Percentiles rank a stretch among this genome's conserved stretches.
Evolutionary conservation across 495 filamentous ascomycete species (phyloP).

Genomic region (Neurospora hispaniola): DNA sequence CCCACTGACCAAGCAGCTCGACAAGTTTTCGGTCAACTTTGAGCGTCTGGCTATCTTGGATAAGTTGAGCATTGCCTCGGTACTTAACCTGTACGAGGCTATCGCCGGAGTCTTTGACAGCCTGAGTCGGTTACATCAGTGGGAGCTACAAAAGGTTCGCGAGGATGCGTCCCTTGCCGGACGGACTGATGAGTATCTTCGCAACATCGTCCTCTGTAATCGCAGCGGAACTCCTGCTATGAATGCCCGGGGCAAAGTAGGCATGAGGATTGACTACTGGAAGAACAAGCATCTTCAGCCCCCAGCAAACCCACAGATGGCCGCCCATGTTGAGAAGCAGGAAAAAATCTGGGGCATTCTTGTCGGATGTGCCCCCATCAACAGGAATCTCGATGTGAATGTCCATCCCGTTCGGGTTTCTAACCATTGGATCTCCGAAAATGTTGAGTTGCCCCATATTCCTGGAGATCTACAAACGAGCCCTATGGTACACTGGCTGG

Average conservation of each 20-base stretch:
- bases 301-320: conserved; percentile 18
- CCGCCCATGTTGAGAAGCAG: conserved; percentile 16
- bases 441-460: conserved; percentile 41
- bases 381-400: conserved; percentile 24
- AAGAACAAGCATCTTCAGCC: conserved; percentile 46
- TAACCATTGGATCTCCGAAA: conserved; percentile 52
- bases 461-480: conserved; percentile 30
- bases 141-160: conserved; percentile 53
- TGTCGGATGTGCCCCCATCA: conserved; percentile 49
- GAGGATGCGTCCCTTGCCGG: conserved; percentile 34
- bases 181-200: conserved; percentile 41
- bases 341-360: conserved; percentile 47
- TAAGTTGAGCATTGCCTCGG: conserved; percentile 58
- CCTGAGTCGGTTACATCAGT: conserved; percentile 50
- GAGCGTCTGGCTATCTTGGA: conserved; percentile 70
- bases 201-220: conserved; percentile 47
- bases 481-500: conserved; percentile 54
- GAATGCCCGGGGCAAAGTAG: conserved; percentile 61
- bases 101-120: conserved; percentile 68
- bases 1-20: conserved; percentile 49
- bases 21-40: conserved; percentile 68
- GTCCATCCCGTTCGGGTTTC: conserved; percentile 53
- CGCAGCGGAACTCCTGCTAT: conserved; percentile 69
- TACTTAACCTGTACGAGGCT: conserved; percentile 81
- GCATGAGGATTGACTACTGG: conserved; percentile 83